Conservation (phyloP, 345 rosid species). For the Camelina hispida region DNA sequence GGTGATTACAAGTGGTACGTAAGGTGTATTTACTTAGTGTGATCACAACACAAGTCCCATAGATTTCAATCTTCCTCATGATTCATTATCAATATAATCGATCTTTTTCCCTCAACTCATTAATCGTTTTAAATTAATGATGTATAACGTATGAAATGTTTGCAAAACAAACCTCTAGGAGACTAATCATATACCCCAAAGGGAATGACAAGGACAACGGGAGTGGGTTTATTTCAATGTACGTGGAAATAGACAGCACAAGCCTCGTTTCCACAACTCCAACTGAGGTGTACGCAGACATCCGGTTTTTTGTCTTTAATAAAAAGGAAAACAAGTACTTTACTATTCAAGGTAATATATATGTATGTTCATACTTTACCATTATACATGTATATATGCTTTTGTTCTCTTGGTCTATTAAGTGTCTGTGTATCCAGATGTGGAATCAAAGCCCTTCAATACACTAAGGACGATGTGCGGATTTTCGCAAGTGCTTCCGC, state of each 20-base stretch:
- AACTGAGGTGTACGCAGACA: conserved; percentile 12
- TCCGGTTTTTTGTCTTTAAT: conserved; percentile 12
- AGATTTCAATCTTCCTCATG: no score
- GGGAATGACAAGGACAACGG: conserved; percentile 3
- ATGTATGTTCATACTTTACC: neutral
- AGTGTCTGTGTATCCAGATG: neutral
- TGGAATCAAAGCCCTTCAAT: neutral
- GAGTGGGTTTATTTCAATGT: conserved; percentile 18
- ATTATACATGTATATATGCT: no score
- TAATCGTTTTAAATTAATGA: no score
- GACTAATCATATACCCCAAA: conserved; percentile 7
- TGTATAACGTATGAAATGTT: no score
- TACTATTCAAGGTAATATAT: conserved; percentile 21
- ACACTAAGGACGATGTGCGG: neutral
- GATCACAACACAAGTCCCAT: no score
- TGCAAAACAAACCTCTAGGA: neutral
- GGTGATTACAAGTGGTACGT: conserved; percentile 15
- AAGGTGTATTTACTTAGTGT: no score
- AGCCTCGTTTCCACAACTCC: neutral
- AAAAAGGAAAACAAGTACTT: conserved; percentile 28
- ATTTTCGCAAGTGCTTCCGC: neutral
- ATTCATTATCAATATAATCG: no score
- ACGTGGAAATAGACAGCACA: conserved; percentile 14
- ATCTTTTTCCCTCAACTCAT: no score
- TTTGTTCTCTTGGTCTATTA: neutral